Evolutionary conservation across 495 filamentous ascomycete genomes (phyloP).

Genomic region (Recurvomyces mirabilis): DNA sequence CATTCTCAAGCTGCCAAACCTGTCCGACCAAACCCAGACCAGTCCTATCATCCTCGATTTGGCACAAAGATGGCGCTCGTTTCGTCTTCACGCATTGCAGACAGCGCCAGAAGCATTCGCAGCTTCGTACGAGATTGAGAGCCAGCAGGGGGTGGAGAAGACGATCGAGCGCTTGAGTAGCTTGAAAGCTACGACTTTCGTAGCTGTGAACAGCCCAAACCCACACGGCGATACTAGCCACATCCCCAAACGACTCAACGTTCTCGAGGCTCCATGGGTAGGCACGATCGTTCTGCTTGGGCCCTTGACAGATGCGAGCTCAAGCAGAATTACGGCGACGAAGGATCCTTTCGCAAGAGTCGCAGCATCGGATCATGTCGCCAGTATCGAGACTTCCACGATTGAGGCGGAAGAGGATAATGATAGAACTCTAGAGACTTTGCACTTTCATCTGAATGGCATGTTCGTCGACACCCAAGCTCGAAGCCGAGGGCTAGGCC

Average conservation of each 20-base stretch:
- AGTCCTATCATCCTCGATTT: conserved; percentile 2
- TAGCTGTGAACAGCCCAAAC: conserved; percentile 23
- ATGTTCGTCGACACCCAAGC: conserved; percentile 38
- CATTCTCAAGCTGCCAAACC: not conserved
- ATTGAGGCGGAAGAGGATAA: conserved; percentile 6
- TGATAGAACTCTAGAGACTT: not conserved
- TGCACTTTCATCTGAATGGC: conserved; percentile 25
- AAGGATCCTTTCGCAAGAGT: conserved; percentile 2
- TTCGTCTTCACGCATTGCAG: conserved; percentile 28
- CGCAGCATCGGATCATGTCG: no score
- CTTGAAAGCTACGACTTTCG: conserved; percentile 35
- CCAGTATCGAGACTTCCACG: no score
- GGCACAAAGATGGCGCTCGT: conserved; percentile 17
- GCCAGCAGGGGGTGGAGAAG: conserved; percentile 31
- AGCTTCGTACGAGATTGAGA: conserved; percentile 38
- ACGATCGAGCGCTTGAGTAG: conserved; percentile 38
- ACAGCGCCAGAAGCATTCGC: conserved; percentile 35
- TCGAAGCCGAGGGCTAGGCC: conserved; percentile 35
- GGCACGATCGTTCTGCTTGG: conserved; percentile 27
- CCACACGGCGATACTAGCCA: not conserved
- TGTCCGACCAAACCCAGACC: conserved; percentile 6
- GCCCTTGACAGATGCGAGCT: conserved; percentile 14
- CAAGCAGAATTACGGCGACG: not conserved
- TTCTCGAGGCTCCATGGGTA: conserved; percentile 21
- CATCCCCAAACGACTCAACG: not conserved